Base-by-base conservation (phyloP, 257 asterid genomes). In the Primulina tabacum region DNA sequence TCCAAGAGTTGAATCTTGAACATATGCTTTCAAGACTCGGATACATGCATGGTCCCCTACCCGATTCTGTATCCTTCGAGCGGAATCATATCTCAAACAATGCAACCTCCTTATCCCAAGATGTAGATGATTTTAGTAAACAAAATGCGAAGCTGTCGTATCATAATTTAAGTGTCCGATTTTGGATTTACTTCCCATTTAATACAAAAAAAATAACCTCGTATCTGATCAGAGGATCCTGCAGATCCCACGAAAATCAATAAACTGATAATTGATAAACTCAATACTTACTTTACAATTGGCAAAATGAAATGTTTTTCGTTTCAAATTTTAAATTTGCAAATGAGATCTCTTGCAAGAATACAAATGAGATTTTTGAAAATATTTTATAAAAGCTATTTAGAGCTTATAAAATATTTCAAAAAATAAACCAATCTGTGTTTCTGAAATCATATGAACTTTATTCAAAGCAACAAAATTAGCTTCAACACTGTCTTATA, bases 131-230 rank as follows among this genome's bases (percentile, higher is more conserved):
- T 50, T 50, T 50, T 50, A 50, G 20, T 14, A 50, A 4, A 5
- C 57, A 50, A 50, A 50, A 50, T 50, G 55, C 57, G 21, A 50
- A 50, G 57, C 57, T 50, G 21, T 50, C 57, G 57, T 50, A 50
- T 50, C 57, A 5, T 3, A 11, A 11, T 3, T 3, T 4, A 3
- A 11, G 53, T 43, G 53, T 12, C n/a, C 53, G 53, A 43, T 43
- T 5, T 43, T 12, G 26, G 26, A 24, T 24, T 24, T 24, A 24
- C 26, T 0, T 24, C 26, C 26, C 6, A 47, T 47, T 43, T 9
- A 43, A 11, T 43, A 2, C 2, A 12, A 38, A 8, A 43, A 37
- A 8, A 37, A 37, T 0, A 37, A 37, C 53, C n/a, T 43, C 6
- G n/a, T 43, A 11, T 12, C 17, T 43, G 17, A 43, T 11, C n/a